Percentiles rank a stretch among this genome's conserved stretches.
Conservation (phyloP, 257 asterid genomes). For the Dorcoceras hygrometricum region DNA sequence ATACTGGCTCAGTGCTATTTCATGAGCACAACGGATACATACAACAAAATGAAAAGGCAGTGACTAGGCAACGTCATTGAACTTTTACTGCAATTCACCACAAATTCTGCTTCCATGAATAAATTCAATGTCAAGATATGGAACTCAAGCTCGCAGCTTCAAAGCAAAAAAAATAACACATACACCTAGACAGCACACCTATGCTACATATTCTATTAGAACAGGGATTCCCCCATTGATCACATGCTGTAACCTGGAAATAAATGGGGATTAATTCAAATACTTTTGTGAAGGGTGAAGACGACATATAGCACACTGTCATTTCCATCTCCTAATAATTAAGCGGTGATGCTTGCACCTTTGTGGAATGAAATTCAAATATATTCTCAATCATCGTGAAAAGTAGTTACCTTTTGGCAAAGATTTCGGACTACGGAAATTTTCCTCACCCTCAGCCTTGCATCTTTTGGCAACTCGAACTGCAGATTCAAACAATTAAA, state of each 20-base stretch:
- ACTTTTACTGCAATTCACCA: not conserved
- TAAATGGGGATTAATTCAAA: not conserved
- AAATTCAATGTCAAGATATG: not conserved
- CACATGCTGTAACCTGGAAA: not conserved
- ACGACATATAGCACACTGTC: not conserved
- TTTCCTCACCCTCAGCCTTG: conserved; percentile 57
- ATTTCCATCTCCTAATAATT: not conserved
- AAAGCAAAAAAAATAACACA: no score
- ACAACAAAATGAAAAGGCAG: not conserved
- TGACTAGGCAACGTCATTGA: not conserved
- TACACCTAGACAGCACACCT: not conserved
- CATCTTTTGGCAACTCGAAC: conserved; percentile 78
- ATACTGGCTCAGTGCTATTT: conserved; percentile 10
- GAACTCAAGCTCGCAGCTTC: not conserved
- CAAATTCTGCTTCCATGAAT: not conserved
- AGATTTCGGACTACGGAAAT: conserved; percentile 75
- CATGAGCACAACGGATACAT: conserved; percentile 5
- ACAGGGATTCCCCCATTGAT: not conserved
- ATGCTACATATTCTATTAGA: not conserved
- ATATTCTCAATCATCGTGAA: not conserved
- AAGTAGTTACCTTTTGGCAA: conserved; percentile 66
- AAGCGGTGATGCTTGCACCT: not conserved
- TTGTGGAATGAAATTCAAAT: not conserved
- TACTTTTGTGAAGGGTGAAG: not conserved
- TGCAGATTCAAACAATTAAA: conserved; percentile 31